Evolutionary conservation across 768 basidiomycete genomes (phyloP), one percentile per base, ranked within the genome.

Genomic region (Amanita thiersii): DNA sequence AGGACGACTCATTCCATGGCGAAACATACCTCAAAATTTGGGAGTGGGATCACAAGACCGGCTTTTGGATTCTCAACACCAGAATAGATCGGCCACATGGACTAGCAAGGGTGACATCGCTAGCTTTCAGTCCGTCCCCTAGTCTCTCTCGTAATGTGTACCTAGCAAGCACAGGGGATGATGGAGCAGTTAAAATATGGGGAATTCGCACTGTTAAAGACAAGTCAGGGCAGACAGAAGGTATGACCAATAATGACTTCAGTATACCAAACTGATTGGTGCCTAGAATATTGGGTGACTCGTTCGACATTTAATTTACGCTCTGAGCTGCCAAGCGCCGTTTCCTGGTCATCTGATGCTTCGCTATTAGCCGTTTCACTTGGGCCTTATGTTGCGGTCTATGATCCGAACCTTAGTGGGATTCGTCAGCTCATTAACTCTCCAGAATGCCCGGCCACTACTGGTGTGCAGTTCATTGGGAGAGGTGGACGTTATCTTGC

Each of bases 31-130:
- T 99, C 42, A 98, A 98, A 64, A 61, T 97, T 24, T 99, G 96
- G 94, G 66, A 64, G 43, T 94, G 91, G 88, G 77, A 82, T 54
- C 66, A 63, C 31, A 78, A 73, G 48, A 62, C 68, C 43, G 66
- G 68, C 36, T 70, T 62, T 35, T 88, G 81, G 81, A 66, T 64
- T 54, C 71, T 98, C 53, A 92, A 91, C 58, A 93, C 92, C 10
- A 79, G 91, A 39, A 76, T 96, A 46, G 88, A 94, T 56, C 72
- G 77, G 20, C 92, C 94, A 5, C 96, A 98, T 60, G 86, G 85
- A 20, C 53, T 64, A 25, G 59, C 65, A 30, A 69, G 65, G 43
- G 68, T 96, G 21, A 76, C 77, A 8, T 72, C 75, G 1, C 52
- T 90, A 33, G 63, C 71, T 8, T 98, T 97, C 65, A 79, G 76